phyloP scores from a whole-genome alignment of 768 basidiomycete genomes.

The Leccinum subgranulosum region DNA sequence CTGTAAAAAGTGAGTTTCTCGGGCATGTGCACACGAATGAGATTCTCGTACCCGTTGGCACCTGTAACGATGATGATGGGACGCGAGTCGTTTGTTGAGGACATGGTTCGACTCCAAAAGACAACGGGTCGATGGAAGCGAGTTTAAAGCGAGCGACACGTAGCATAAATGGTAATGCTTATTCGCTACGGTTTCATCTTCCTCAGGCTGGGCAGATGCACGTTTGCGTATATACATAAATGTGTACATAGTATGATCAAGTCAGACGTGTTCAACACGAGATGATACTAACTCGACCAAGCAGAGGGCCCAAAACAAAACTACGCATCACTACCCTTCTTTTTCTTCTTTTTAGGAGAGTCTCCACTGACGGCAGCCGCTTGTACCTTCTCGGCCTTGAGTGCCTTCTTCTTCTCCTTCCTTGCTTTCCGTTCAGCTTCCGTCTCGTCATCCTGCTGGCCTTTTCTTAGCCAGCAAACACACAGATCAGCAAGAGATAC shows the following conservation, averaged over 20 bases:
- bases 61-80: conserved; percentile 68
- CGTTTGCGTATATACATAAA: neutral
- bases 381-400: conserved; percentile 71
- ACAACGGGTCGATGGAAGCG: neutral
- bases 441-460: conserved; percentile 56
- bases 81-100: conserved; percentile 15
- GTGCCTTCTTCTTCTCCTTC: conserved; percentile 76
- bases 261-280: neutral
- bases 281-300: neutral
- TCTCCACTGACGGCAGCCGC: conserved; percentile 39
- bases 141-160: neutral
- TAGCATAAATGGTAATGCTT: too few species aligned
- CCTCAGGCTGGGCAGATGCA: neutral
- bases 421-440: conserved; percentile 81
- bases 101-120: conserved; percentile 23
- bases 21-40: neutral
- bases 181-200: too few species aligned
- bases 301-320: neutral
- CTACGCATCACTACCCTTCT: conserved; percentile 35
- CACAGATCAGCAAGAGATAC: conserved; percentile 17
- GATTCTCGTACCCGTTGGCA: conserved; percentile 54
- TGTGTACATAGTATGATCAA: neutral
- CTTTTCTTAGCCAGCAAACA: conserved; percentile 6
- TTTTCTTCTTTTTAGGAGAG: conserved; percentile 44
- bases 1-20: conserved; percentile 44